Conservation (phyloP, 768 basidiomycete species). For the Auricularia auricula-judae region DNA sequence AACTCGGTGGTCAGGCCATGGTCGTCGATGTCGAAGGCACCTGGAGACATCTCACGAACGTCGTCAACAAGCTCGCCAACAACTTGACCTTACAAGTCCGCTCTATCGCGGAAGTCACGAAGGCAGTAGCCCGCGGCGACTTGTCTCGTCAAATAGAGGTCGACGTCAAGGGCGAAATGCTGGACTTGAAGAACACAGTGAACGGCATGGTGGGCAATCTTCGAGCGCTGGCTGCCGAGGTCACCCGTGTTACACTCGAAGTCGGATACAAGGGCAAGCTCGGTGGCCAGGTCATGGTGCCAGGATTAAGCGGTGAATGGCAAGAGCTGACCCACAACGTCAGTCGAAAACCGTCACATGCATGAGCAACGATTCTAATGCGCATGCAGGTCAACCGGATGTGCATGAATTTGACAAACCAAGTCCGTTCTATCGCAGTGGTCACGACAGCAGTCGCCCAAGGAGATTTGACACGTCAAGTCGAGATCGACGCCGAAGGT, state of each 20-base stretch:
- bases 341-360: conserved; percentile 12
- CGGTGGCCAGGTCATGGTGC: conserved; percentile 79
- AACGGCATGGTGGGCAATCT: conserved; percentile 46
- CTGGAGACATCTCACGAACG: conserved; percentile 79
- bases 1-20: conserved; percentile 78
- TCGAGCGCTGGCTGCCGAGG: conserved; percentile 67
- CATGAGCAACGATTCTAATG: background rate
- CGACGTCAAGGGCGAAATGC: conserved; percentile 84
- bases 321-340: conserved; percentile 21
- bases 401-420: conserved; percentile 71
- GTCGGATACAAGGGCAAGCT: conserved; percentile 84
- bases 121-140: conserved; percentile 84
- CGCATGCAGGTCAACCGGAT: conserved; percentile 55
- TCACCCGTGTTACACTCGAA: conserved; percentile 74
- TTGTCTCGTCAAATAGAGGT: conserved; percentile 90
- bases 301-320: conserved; percentile 22
- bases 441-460: conserved; percentile 86
- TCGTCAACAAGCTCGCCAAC: conserved; percentile 69
- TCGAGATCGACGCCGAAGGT: conserved; percentile 83
- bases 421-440: conserved; percentile 72
- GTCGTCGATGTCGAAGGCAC: conserved; percentile 89
- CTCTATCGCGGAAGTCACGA: conserved; percentile 76
- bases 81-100: conserved; percentile 74
- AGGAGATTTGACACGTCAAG: conserved; percentile 86
- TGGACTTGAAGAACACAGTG: conserved; percentile 60